These are phyloP conservation scores for Aspergillus eucalypticola DNA, from an alignment of 2,329 filamentous ascomycete genomes.

Conservation along the genomic window DNA sequence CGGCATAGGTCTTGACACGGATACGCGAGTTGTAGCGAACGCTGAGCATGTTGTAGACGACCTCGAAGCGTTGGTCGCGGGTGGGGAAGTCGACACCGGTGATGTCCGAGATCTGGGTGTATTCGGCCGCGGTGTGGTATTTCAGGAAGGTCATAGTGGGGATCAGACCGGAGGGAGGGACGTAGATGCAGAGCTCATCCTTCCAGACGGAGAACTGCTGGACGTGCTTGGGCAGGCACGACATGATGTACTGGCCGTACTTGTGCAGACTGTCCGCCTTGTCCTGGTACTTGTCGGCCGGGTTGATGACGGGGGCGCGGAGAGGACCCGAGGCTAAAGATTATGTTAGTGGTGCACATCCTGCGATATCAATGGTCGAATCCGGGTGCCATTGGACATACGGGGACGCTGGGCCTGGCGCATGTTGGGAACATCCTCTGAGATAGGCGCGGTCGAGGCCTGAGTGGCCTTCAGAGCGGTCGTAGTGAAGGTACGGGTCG, in stretches of 20 bases:
- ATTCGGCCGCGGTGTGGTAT: conserved; percentile 96
- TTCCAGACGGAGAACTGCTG: conserved; percentile 99
- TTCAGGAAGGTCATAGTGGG: conserved; percentile 95
- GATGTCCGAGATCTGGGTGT: conserved; percentile 88
- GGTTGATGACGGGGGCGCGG: conserved; percentile 80
- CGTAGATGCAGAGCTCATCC: conserved; percentile 94
- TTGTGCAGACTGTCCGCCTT: conserved; percentile 86
- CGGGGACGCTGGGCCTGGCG: conserved; percentile 59
- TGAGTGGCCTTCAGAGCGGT: conserved; percentile 48
- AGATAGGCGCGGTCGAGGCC: conserved; percentile 59
- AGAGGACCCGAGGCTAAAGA: conserved; percentile 59
- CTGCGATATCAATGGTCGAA: background rate
- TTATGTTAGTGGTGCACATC: background rate
- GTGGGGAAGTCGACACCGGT: conserved; percentile 96
- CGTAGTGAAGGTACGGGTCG: conserved; percentile 40
- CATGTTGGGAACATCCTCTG: conserved; percentile 63
- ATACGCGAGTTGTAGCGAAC: conserved; percentile 96
- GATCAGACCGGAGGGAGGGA: conserved; percentile 81
- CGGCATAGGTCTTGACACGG: conserved; percentile 97
- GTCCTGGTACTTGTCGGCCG: conserved; percentile 86
- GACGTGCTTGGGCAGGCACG: conserved; percentile 93
- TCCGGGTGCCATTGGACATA: conserved; percentile 36
- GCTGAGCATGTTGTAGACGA: conserved; percentile 96
- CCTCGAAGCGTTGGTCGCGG: conserved; percentile 91
- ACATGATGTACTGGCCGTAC: conserved; percentile 96